phyloP scores from a whole-genome alignment of 139 green algal genomes.

The Spirogloea muscicola region DNA sequence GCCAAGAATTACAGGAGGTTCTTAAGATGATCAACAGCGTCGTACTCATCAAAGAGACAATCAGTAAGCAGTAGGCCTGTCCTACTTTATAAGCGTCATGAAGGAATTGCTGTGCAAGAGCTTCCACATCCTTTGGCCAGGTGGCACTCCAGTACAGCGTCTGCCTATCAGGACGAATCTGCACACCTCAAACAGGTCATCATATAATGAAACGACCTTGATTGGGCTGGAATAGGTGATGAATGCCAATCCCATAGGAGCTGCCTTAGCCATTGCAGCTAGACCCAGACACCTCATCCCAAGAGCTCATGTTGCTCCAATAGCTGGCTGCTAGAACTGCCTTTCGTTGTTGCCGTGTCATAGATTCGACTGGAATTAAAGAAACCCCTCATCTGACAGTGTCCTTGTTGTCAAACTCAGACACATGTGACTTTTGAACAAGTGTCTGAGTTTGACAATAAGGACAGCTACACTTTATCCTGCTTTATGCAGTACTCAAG shows the following conservation, averaged over 20 bases:
- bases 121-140: constrained; percentile 56
- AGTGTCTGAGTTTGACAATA: neutral
- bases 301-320: neutral
- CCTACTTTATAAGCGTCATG: constrained; percentile 43
- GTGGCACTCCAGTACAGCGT: constrained; percentile 60
- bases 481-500: neutral
- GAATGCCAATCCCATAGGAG: neutral
- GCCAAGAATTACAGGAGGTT: neutral
- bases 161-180: constrained; percentile 51
- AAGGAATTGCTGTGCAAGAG: constrained; percentile 43
- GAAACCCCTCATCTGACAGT: too few relatives aligned
- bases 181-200: neutral
- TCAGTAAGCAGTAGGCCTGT: neutral
- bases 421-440: neutral
- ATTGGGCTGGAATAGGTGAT: neutral
- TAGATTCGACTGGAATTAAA: too few relatives aligned
- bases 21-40: neutral
- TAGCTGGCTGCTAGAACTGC: neutral
- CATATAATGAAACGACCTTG: neutral
- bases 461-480: neutral
- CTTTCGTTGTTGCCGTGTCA: too few relatives aligned
- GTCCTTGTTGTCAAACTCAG: neutral
- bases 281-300: neutral
- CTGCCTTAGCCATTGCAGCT: too few relatives aligned
- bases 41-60: neutral